A percentile compares a stretch with the other conserved stretches of the same genome.
These are phyloP conservation scores for Pichia sp. DNA, from an alignment of 1,139 yeast genomes.

Conservation along the genomic window DNA sequence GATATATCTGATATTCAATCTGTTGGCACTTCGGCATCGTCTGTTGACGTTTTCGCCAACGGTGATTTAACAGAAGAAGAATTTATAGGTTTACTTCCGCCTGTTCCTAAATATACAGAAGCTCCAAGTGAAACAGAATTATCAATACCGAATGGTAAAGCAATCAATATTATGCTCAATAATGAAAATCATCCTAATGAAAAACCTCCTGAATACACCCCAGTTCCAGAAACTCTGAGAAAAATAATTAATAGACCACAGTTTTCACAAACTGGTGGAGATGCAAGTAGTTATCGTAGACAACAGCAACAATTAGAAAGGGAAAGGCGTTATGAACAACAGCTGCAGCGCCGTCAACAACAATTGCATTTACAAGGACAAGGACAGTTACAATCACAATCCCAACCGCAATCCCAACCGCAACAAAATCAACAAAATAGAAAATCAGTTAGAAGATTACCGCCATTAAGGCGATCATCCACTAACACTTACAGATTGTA, in stretches of 20 bases:
- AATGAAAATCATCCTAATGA: conserved; percentile 21
- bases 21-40: neutral
- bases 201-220: conserved; percentile 27
- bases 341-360: neutral
- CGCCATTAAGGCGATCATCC: no score
- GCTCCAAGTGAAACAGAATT: conserved; percentile 24
- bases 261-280: conserved; percentile 27
- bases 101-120: conserved; percentile 25
- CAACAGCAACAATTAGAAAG: conserved; percentile 2
- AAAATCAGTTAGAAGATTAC: neutral
- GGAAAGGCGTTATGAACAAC: neutral
- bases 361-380: neutral
- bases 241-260: conserved; percentile 22
- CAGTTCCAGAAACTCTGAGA: conserved; percentile 19
- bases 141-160: conserved; percentile 23
- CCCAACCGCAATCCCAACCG: no score
- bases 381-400: no score
- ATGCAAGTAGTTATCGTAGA: conserved; percentile 6
- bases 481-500: no score
- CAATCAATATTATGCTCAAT: conserved; percentile 21
- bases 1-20: conserved; percentile 2
- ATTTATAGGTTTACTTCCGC: conserved; percentile 21
- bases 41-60: conserved; percentile 1
- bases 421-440: no score
- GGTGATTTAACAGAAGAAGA: conserved; percentile 19